Conservation (phyloP, 2,329 filamentous ascomycete genomes). For the Colletotrichum nymphaeae region DNA sequence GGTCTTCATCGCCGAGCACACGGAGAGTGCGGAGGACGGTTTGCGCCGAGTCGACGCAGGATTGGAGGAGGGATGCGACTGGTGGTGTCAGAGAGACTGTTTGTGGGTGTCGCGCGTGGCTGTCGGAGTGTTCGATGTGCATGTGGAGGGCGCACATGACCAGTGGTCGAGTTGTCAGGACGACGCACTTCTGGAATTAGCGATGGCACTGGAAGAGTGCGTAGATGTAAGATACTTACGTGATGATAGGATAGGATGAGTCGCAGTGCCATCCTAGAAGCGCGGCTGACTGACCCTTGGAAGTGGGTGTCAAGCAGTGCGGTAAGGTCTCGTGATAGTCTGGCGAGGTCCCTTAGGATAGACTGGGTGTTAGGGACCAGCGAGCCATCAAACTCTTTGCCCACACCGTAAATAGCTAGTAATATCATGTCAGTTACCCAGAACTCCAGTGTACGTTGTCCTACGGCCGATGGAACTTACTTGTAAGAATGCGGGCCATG, state of each 20-base stretch:
- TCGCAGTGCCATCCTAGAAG: constrained; percentile 34
- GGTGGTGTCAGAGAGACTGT: constrained; percentile 26
- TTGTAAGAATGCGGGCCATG: constrained; percentile 35
- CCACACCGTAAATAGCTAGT: constrained; percentile 34
- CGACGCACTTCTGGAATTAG: constrained; percentile 28
- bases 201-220: fast-evolving
- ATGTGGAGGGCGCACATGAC: constrained; percentile 43
- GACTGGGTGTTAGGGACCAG: constrained; percentile 34
- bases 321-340: constrained; percentile 31
- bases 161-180: constrained; percentile 32
- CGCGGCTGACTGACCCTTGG: constrained; percentile 34
- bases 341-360: constrained; percentile 32
- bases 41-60: constrained; percentile 36
- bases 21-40: constrained; percentile 34
- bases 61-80: constrained; percentile 31
- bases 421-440: background rate
- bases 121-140: constrained; percentile 35
- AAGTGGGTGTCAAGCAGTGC: constrained; percentile 33
- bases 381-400: constrained; percentile 35
- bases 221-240: constrained; percentile 1
- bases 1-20: constrained; percentile 40
- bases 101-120: background rate
- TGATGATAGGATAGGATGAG: constrained; percentile 41
- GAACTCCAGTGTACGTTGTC: fast-evolving
- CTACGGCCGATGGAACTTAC: background rate